phyloP scores from a whole-genome alignment of 2,329 filamentous ascomycete genomes.

The Fusarium sp. region DNA sequence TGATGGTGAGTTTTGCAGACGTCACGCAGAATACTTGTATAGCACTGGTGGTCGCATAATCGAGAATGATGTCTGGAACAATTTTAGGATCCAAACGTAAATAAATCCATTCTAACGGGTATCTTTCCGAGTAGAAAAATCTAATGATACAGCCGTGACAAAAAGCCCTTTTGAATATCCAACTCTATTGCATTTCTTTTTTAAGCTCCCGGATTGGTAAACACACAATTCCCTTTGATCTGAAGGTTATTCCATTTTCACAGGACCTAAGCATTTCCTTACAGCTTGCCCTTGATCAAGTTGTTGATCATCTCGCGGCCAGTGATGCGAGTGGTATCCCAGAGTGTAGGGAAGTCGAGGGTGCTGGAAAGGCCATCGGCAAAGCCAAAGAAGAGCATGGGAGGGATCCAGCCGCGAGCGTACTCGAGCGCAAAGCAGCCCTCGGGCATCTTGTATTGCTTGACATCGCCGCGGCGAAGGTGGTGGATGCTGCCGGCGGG shows the following conservation, averaged over 20 bases:
- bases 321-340: slow-evolving; percentile 79
- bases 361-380: slow-evolving; percentile 84
- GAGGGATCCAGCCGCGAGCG: slow-evolving; percentile 88
- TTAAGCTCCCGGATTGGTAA: not conserved
- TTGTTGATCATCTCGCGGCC: slow-evolving; percentile 80
- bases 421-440: slow-evolving; percentile 85
- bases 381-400: slow-evolving; percentile 91
- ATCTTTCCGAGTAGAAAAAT: slow-evolving; percentile 6
- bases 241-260: not conserved
- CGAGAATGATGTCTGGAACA: not conserved
- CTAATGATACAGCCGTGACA: not conserved
- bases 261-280: slow-evolving; percentile 28
- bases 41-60: not conserved
- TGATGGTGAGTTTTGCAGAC: not conserved
- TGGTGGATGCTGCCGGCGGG: slow-evolving; percentile 76
- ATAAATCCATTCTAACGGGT: not conserved
- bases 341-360: slow-evolving; percentile 85
- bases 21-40: not conserved
- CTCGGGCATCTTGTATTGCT: slow-evolving; percentile 85
- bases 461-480: slow-evolving; percentile 74
- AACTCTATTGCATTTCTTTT: not conserved
- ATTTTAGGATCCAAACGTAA: not conserved
- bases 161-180: not conserved
- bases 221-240: not conserved
- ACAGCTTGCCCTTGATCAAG: slow-evolving; percentile 76